Evolutionary conservation across 352 stramenopile genomes (phyloP).

Genomic region (Pythium rishiriense): DNA sequence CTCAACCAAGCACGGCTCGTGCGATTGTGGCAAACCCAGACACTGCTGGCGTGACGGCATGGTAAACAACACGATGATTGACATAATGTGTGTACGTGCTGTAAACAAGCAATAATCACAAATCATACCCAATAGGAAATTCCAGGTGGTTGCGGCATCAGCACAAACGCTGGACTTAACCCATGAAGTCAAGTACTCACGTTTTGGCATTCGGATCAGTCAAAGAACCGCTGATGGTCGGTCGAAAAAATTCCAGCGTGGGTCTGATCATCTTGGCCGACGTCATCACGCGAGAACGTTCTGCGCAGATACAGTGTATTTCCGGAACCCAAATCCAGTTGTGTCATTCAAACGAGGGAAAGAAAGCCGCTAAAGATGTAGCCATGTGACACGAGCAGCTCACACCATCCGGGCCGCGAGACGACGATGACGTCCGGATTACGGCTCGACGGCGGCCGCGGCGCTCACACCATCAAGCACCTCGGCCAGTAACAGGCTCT

Average conservation of each 20-base stretch:
- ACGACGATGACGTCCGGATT: background rate
- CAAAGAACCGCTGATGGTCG: slow-evolving; percentile 8
- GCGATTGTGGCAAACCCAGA: slow-evolving; percentile 18
- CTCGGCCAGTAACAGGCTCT: slow-evolving; percentile 15
- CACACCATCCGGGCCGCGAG: background rate
- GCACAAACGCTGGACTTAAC: background rate
- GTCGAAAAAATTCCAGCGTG: background rate
- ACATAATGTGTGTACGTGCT: background rate
- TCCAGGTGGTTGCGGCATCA: too few relatives aligned
- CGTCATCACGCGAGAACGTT: too few relatives aligned
- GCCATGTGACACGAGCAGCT: slow-evolving; percentile 6
- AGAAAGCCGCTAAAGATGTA: background rate
- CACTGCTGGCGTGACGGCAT: background rate
- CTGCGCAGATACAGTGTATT: too few relatives aligned
- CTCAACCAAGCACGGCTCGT: background rate
- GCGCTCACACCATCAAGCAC: slow-evolving; percentile 6
- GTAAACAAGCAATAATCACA: slow-evolving; percentile 12
- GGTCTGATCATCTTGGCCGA: slow-evolving; percentile 5
- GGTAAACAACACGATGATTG: slow-evolving; percentile 2
- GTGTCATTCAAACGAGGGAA: slow-evolving; percentile 6
- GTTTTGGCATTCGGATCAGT: background rate
- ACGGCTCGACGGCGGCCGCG: slow-evolving; percentile 1
- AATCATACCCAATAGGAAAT: too few relatives aligned
- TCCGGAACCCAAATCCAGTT: background rate
- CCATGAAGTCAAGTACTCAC: background rate